Evolutionary conservation across 345 rosid genomes (phyloP).

Genomic region (Lumnitzera racemosa): DNA sequence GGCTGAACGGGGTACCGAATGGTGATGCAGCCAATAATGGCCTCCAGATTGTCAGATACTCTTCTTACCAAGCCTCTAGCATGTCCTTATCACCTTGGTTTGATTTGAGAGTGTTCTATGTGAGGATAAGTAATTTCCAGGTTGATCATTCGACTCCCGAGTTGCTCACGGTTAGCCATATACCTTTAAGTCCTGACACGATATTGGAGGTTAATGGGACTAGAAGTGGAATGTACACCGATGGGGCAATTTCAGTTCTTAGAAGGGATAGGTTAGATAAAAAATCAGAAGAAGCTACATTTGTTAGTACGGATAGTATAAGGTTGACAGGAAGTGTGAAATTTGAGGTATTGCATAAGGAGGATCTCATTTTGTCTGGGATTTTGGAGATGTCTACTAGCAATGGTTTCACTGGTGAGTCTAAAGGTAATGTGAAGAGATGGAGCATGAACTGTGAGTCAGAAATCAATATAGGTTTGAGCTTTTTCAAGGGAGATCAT

Average conservation of each 20-base stretch:
- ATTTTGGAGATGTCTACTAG: conserved; percentile 50
- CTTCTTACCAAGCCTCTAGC: conserved; percentile 42
- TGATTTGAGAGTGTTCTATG: conserved; percentile 88
- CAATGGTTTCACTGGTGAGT: conserved; percentile 51
- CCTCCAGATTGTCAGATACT: conserved; percentile 57
- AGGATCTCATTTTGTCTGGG: conserved; percentile 65
- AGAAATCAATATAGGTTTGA: conserved; percentile 32
- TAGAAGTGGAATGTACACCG: conserved; percentile 45
- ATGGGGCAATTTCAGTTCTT: conserved; percentile 55
- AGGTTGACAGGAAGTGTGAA: conserved; percentile 76
- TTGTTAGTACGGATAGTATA: conserved; percentile 76
- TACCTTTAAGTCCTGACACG: conserved; percentile 66
- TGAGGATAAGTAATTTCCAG: conserved; percentile 64
- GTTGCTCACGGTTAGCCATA: conserved; percentile 62
- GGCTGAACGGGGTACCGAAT: conserved; percentile 28
- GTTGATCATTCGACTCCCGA: conserved; percentile 66
- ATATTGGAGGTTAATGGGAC: conserved; percentile 74
- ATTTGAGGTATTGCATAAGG: conserved; percentile 64
- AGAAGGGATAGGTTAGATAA: conserved; percentile 77
- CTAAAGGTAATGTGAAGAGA: conserved; percentile 36
- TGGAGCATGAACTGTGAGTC: conserved; percentile 86
- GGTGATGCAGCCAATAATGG: conserved; percentile 26
- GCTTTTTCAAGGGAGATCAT: conserved; percentile 66
- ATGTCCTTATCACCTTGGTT: conserved; percentile 46
- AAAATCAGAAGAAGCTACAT: conserved; percentile 79